Percentiles rank a stretch among this genome's conserved stretches.
Evolutionary conservation across 345 rosid species (phyloP).

Genomic region (Excoecaria agallocha): DNA sequence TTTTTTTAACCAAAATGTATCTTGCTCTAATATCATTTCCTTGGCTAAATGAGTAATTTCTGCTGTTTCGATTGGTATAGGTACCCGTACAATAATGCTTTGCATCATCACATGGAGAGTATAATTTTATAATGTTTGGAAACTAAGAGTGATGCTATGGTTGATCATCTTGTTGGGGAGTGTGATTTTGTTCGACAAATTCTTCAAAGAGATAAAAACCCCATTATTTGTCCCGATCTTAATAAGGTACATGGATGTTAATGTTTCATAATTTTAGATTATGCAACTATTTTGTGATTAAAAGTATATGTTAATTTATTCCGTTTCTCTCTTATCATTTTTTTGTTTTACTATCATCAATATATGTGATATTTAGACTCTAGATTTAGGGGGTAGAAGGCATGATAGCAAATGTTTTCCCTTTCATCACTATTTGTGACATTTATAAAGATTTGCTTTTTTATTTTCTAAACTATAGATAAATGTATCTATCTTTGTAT

Average conservation of each 20-base stretch:
- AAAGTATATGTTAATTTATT: neutral
- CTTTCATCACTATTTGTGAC: neutral
- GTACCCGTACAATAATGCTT: constrained; percentile 91
- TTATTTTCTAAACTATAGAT: too few relatives aligned
- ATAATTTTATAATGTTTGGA: constrained; percentile 80
- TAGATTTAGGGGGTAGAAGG: neutral
- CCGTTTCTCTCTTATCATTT: neutral
- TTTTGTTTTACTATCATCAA: neutral
- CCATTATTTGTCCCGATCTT: constrained; percentile 50
- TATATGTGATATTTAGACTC: neutral
- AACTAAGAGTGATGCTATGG: constrained; percentile 56
- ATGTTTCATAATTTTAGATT: neutral
- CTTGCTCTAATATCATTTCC: constrained; percentile 3
- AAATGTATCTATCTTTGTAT: too few relatives aligned
- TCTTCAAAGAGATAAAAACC: constrained; percentile 66
- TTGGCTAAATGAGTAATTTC: constrained; percentile 6
- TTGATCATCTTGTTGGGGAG: constrained; percentile 73
- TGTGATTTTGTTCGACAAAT: constrained; percentile 76
- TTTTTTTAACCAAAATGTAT: neutral
- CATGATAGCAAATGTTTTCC: neutral
- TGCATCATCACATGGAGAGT: constrained; percentile 97
- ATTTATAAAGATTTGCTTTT: too few relatives aligned
- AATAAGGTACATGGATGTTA: constrained; percentile 40
- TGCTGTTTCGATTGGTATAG: constrained; percentile 43
- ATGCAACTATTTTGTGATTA: neutral